phyloP scores from a whole-genome alignment of 2,329 filamentous ascomycete species.

The Shiraia sp. region DNA sequence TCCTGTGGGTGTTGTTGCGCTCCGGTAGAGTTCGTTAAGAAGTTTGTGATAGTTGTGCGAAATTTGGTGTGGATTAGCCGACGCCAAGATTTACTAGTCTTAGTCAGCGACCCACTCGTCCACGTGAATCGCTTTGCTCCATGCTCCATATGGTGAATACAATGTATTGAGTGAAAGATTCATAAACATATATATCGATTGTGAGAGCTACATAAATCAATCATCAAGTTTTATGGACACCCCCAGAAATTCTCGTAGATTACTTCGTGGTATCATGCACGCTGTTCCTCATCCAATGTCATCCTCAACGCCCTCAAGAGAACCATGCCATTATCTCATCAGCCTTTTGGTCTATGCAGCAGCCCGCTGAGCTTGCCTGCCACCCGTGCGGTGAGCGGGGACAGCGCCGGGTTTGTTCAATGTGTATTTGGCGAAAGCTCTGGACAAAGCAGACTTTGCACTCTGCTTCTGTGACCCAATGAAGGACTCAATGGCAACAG shows the following conservation, averaged over 20 bases:
- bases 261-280: slow-evolving; percentile 19
- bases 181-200: background rate
- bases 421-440: slow-evolving; percentile 93
- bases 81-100: slow-evolving; percentile 23
- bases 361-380: slow-evolving; percentile 33
- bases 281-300: slow-evolving; percentile 7
- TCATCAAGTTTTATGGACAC: too few relatives aligned
- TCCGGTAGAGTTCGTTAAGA: slow-evolving; percentile 31
- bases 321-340: slow-evolving; percentile 4
- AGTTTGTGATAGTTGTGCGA: slow-evolving; percentile 3
- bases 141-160: too few relatives aligned
- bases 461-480: slow-evolving; percentile 96
- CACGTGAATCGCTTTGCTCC: too few relatives aligned
- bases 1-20: slow-evolving; percentile 40
- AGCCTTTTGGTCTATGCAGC: slow-evolving; percentile 23
- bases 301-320: slow-evolving; percentile 2
- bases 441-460: slow-evolving; percentile 92
- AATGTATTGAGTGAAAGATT: too few relatives aligned
- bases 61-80: slow-evolving; percentile 17
- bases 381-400: slow-evolving; percentile 26
- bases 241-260: background rate
- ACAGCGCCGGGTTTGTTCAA: slow-evolving; percentile 51
- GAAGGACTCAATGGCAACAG: slow-evolving; percentile 94
- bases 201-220: background rate
- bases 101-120: slow-evolving; percentile 4